A percentile compares a stretch with the other conserved stretches of the same genome.
phyloP scores from a whole-genome alignment of 2,329 filamentous ascomycete species.

The Exophiala oligosperma region DNA sequence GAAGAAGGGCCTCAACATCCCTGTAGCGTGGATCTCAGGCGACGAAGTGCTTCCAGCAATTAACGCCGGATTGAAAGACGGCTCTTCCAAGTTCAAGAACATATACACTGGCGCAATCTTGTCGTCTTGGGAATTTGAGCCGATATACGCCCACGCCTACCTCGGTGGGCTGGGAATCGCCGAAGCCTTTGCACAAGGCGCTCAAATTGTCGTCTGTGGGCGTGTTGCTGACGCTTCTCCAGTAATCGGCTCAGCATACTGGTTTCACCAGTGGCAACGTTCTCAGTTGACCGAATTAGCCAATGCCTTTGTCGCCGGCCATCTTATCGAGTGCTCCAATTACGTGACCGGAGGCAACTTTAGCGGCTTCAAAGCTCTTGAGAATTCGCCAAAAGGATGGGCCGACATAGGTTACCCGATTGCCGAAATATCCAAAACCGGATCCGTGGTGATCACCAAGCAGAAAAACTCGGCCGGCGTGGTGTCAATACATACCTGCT shows the following conservation, averaged over 20 bases:
- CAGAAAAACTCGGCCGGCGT: constrained; percentile 43
- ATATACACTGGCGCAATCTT: constrained; percentile 40
- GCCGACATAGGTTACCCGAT: constrained; percentile 49
- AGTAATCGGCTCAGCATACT: constrained; percentile 43
- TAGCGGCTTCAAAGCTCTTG: constrained; percentile 42
- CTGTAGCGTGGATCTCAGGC: constrained; percentile 51
- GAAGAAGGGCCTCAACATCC: constrained; percentile 42
- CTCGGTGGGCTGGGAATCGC: constrained; percentile 43
- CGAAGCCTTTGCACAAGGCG: constrained; percentile 40
- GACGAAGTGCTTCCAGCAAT: constrained; percentile 45
- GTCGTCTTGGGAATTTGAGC: constrained; percentile 40
- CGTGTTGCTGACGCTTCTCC: constrained; percentile 47
- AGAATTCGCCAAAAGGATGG: constrained; percentile 39
- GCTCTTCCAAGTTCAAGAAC: constrained; percentile 40
- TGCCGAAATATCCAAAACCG: constrained; percentile 44
- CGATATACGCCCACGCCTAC: constrained; percentile 35
- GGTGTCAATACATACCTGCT: constrained; percentile 52
- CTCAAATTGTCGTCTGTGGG: constrained; percentile 47
- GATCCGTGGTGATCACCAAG: constrained; percentile 46
- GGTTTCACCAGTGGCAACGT: constrained; percentile 45
- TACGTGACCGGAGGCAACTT: constrained; percentile 48
- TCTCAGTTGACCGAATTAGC: constrained; percentile 40
- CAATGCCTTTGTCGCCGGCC: constrained; percentile 41
- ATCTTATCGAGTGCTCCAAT: constrained; percentile 42
- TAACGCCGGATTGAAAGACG: constrained; percentile 33